phyloP scores from a whole-genome alignment of 129 eudicot genomes.

The Lactuca saligna region DNA sequence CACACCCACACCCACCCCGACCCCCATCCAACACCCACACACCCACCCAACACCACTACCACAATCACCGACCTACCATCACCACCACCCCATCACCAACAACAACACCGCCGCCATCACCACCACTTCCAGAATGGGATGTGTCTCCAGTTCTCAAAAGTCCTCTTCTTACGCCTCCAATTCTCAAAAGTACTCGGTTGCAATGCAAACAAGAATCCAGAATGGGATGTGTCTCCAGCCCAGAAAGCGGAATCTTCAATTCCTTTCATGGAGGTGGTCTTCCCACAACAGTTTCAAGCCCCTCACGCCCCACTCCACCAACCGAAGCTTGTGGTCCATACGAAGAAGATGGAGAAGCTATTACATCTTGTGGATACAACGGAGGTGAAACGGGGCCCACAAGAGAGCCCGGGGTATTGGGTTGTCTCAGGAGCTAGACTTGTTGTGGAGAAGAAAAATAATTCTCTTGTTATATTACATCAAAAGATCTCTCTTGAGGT shows the following conservation, averaged over 20 bases:
- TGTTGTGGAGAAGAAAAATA: conserved; percentile 72
- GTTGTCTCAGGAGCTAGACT: conserved; percentile 95
- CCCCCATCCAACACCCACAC: too few relatives aligned
- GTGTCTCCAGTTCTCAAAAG: too few relatives aligned
- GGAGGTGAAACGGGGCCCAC: conserved; percentile 94
- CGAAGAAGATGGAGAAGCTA: too few relatives aligned
- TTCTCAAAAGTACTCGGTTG: conserved; percentile 73
- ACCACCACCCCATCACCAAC: too few relatives aligned
- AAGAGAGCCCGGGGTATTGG: conserved; percentile 97
- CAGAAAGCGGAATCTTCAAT: conserved; percentile 82
- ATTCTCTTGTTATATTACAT: too few relatives aligned
- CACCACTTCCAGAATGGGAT: too few relatives aligned
- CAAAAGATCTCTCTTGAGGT: conserved; percentile 64
- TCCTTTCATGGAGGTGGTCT: conserved; percentile 81
- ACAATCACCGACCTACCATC: too few relatives aligned
- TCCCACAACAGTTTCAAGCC: conserved; percentile 72
- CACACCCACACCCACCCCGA: too few relatives aligned
- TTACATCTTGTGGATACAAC: conserved; percentile 85
- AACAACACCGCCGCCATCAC: too few relatives aligned
- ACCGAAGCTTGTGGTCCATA: conserved; percentile 42
- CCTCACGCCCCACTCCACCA: conserved; percentile 77
- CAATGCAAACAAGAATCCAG: conserved; percentile 60
- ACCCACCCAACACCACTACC: too few relatives aligned
- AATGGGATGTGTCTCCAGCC: conserved; percentile 97
- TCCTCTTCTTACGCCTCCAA: too few relatives aligned